Base-by-base conservation (phyloP, 306 rosid species). In the Corylus avellana region DNA sequence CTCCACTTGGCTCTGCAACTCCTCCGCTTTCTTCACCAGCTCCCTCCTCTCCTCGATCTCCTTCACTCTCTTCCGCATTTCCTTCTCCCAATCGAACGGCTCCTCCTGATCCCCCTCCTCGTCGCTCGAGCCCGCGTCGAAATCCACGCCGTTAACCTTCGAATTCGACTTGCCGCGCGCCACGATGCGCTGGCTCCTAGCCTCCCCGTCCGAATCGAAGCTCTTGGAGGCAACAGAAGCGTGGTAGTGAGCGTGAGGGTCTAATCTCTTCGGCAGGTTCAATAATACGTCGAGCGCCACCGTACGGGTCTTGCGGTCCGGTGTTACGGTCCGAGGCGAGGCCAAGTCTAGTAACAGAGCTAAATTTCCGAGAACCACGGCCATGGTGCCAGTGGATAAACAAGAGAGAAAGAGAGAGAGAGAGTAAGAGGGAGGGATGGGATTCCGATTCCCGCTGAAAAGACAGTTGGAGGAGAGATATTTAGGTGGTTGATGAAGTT, bases 21-120 rank as follows among this genome's bases (percentile, higher is more conserved):
- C 98, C 79, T 95, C 98, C 0, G 97, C 98, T 59, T 89, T 95
- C 90, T 89, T 95, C 87, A 79, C 98, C 25, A 95, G 81, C 87
- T 92, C 98, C 64, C 78, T 92, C 80, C 87, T 89, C 78, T 93
- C 98, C 83, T 95, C 98, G 18, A 95, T 85, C 83, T 91, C 98
- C 87, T 87, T 93, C 75, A 90, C 74, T 76, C 91, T 84, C 88
- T 83, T 79, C 76, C 94, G 88, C 93, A 95, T 86, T 82, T 80
- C 90, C 84, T 75, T 90, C 90, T 94, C 93, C 94, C 94, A 94
- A 12, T 88, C 91, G 51, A 79, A 79, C 70, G 50, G 71, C 72
- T 87, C 87, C 75, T 74, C 92, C 4, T 9, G 12, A 10, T 85
- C 91, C 1, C 78, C 88, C 17, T 84, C 93, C 18, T 89, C 98